Evolutionary conservation across 805 yeast genomes (phyloP).

Genomic region (Babjeviella inositovora): DNA sequence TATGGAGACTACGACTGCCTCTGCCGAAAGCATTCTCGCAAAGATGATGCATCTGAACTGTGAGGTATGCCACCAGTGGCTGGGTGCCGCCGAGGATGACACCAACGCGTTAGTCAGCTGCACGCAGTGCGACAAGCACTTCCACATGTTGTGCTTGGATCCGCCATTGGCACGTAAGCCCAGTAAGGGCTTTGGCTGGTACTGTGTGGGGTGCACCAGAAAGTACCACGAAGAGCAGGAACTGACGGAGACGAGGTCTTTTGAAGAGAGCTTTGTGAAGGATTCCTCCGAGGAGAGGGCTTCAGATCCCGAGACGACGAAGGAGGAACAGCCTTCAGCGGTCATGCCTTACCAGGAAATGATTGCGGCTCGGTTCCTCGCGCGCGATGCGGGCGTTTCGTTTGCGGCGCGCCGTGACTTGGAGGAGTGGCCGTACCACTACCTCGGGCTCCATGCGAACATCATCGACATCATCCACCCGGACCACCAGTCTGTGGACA

Average conservation of each 20-base stretch:
- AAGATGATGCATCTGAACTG: no score
- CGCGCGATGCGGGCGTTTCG: conserved; percentile 21
- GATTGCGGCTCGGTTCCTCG: conserved; percentile 34
- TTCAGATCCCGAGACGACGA: conserved; percentile 3
- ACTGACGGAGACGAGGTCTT: conserved; percentile 1
- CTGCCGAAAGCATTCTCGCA: no score
- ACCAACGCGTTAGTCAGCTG: conserved; percentile 72
- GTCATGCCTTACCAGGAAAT: conserved; percentile 36
- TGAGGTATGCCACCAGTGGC: conserved; percentile 74
- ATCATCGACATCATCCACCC: conserved; percentile 65
- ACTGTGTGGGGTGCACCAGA: conserved; percentile 68
- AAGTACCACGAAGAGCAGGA: conserved; percentile 6
- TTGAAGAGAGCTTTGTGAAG: conserved; percentile 5
- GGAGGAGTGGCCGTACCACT: conserved; percentile 77
- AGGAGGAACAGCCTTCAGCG: conserved; percentile 3
- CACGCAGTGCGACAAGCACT: conserved; percentile 54
- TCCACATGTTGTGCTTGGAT: conserved; percentile 72
- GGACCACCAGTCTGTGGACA: no score
- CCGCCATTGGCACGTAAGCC: conserved; percentile 77
- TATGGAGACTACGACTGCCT: conserved; percentile 48
- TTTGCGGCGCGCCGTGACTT: conserved; percentile 28
- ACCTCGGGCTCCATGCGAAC: conserved; percentile 59
- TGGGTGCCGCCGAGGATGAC: conserved; percentile 51
- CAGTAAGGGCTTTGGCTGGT: conserved; percentile 80
- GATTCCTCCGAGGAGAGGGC: conserved; percentile 2